phyloP scores from a whole-genome alignment of 2,329 filamentous ascomycete genomes.

The Diaporthe ampelina region DNA sequence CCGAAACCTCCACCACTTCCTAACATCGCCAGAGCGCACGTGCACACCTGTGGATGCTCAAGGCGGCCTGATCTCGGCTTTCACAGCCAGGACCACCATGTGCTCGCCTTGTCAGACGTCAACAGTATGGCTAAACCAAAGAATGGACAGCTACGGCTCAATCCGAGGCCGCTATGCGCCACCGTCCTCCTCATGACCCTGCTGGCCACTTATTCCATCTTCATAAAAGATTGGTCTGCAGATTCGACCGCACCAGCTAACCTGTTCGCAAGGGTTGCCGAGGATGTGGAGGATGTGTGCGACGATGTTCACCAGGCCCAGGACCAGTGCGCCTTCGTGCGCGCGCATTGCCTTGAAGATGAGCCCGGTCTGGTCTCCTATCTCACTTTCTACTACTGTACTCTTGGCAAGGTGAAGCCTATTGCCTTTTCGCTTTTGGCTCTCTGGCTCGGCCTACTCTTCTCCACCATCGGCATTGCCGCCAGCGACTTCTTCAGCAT shows the following conservation, averaged over 20 bases:
- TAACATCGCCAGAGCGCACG: slow-evolving; percentile 3
- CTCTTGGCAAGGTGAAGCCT: slow-evolving; percentile 75
- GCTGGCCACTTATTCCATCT: slow-evolving; percentile 60
- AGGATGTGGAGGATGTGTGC: slow-evolving; percentile 69
- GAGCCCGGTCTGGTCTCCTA: slow-evolving; percentile 93
- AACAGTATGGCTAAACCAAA: slow-evolving; percentile 48
- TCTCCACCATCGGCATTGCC: slow-evolving; percentile 97
- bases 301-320: slow-evolving; percentile 80
- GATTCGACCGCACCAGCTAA: slow-evolving; percentile 14
- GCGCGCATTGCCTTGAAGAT: slow-evolving; percentile 85
- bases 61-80: background rate
- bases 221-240: slow-evolving; percentile 45
- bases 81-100: slow-evolving; percentile 35
- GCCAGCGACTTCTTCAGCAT: slow-evolving; percentile 99
- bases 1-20: background rate
- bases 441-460: slow-evolving; percentile 88
- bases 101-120: slow-evolving; percentile 6
- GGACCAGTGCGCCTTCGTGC: slow-evolving; percentile 91
- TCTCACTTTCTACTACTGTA: slow-evolving; percentile 91
- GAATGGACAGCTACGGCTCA: slow-evolving; percentile 54
- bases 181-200: slow-evolving; percentile 62
- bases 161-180: slow-evolving; percentile 64
- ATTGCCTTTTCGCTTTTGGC: slow-evolving; percentile 85
- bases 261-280: slow-evolving; percentile 46
- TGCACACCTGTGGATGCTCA: slow-evolving; percentile 12